Conservation (phyloP, 2,329 filamentous ascomycete genomes). For the Fusarium nodosum region DNA sequence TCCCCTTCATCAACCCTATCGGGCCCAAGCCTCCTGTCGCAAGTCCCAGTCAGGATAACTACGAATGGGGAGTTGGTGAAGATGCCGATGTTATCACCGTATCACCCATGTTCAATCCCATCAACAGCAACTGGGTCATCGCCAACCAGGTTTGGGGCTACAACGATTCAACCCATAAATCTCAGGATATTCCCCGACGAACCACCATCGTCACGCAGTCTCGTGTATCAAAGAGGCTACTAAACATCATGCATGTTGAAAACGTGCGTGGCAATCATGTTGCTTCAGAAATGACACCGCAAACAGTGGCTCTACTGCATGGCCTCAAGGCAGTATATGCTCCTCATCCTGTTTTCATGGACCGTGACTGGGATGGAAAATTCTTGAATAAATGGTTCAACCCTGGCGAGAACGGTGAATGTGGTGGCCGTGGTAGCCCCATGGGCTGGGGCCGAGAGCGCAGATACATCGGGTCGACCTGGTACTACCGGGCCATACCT, state of each 20-base stretch:
- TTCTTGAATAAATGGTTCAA: constrained; percentile 72
- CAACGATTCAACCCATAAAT: constrained; percentile 62
- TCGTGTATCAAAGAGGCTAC: constrained; percentile 76
- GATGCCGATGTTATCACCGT: constrained; percentile 81
- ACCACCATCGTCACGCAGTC: constrained; percentile 84
- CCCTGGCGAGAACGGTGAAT: constrained; percentile 67
- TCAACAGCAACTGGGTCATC: constrained; percentile 80
- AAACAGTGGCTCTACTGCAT: constrained; percentile 79
- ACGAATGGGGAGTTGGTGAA: constrained; percentile 82
- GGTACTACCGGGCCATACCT: constrained; percentile 71
- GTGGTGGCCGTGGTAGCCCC: constrained; percentile 67
- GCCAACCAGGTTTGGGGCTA: constrained; percentile 77
- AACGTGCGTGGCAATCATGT: constrained; percentile 80
- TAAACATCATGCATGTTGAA: constrained; percentile 84
- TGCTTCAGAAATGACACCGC: constrained; percentile 84
- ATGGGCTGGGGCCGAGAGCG: constrained; percentile 72
- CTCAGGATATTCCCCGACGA: constrained; percentile 74
- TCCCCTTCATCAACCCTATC: constrained; percentile 71
- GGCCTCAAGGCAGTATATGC: constrained; percentile 83
- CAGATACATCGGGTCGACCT: constrained; percentile 70
- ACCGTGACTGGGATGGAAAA: constrained; percentile 75
- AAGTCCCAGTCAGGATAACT: constrained; percentile 73
- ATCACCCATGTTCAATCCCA: constrained; percentile 83
- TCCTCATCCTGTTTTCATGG: constrained; percentile 84
- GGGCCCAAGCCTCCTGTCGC: constrained; percentile 73